Percentiles rank a stretch among this genome's conserved stretches.
These are phyloP conservation scores for Colletotrichum limetticola DNA, from an alignment of 2,329 filamentous ascomycete genomes.

Conservation along the genomic window DNA sequence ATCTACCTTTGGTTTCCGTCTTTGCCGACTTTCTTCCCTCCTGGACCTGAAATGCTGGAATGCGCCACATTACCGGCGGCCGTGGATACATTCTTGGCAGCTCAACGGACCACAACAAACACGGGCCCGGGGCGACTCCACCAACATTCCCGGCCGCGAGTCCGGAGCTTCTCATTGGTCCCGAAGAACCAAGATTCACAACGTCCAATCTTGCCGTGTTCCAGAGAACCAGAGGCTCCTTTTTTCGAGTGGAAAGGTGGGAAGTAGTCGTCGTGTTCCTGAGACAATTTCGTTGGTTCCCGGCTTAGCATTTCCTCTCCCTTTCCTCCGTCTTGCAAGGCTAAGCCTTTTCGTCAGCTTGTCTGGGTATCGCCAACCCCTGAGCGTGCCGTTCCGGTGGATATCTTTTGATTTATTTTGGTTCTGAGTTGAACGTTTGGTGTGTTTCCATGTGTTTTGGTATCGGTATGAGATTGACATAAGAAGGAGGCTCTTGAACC, in stretches of 20 bases:
- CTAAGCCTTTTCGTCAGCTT: neutral
- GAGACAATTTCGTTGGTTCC: neutral
- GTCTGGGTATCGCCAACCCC: neutral
- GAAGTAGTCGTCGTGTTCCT: neutral
- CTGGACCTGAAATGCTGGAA: slow-evolving; percentile 15
- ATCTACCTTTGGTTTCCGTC: neutral
- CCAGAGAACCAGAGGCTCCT: neutral
- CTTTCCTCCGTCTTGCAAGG: neutral
- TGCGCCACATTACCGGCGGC: slow-evolving; percentile 20
- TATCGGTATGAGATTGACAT: slow-evolving; percentile 1
- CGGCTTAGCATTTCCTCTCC: neutral
- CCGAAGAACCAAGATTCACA: neutral
- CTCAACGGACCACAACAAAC: slow-evolving; percentile 25
- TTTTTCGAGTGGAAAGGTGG: neutral
- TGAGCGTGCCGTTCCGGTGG: neutral
- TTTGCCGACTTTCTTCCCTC: neutral
- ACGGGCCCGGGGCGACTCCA: neutral
- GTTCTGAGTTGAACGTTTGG: too few species aligned
- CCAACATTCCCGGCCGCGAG: slow-evolving; percentile 8
- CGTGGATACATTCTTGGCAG: slow-evolving; percentile 16
- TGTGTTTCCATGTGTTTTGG: neutral
- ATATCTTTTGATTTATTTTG: neutral
- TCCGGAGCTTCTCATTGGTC: slow-evolving; percentile 10
- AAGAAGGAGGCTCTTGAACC: slow-evolving; percentile 6
- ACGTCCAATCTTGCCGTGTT: slow-evolving; percentile 4